Percentiles rank a stretch among this genome's conserved stretches.
phyloP scores from a whole-genome alignment of 208 protist species.

The Trypanosoma avium region DNA sequence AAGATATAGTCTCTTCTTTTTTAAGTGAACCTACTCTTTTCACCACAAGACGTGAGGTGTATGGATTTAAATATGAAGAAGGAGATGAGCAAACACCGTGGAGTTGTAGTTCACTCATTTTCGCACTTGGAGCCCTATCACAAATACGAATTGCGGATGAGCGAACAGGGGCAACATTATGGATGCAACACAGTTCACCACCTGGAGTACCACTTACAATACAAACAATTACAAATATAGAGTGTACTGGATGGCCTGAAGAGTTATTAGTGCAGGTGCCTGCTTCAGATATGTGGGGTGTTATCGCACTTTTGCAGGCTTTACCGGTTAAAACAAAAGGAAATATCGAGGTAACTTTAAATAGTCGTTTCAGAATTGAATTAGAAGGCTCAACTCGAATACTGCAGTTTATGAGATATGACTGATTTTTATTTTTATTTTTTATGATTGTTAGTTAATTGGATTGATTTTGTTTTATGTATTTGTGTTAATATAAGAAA shows the following conservation, averaged over 20 bases:
- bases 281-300: not conserved
- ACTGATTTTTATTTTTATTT: not conserved
- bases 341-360: not conserved
- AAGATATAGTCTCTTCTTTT: not conserved
- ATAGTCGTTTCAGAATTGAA: not conserved
- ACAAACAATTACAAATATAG: not conserved
- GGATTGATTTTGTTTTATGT: too few relatives aligned
- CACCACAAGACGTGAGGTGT: not conserved
- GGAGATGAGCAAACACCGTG: not conserved
- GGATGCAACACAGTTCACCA: not conserved
- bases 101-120: constrained; percentile 4
- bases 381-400: constrained; percentile 1
- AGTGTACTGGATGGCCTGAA: constrained; percentile 6
- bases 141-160: not conserved
- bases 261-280: not conserved
- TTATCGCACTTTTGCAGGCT: not conserved
- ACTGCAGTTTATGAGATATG: not conserved
- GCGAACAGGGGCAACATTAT: not conserved
- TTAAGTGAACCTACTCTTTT: not conserved
- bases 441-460: too few relatives aligned
- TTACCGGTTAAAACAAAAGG: too few relatives aligned
- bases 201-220: not conserved
- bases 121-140: constrained; percentile 1
- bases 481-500: too few relatives aligned
- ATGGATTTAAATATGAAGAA: not conserved